Conservation (phyloP, 352 stramenopile species). For the Globisporangium solare region DNA sequence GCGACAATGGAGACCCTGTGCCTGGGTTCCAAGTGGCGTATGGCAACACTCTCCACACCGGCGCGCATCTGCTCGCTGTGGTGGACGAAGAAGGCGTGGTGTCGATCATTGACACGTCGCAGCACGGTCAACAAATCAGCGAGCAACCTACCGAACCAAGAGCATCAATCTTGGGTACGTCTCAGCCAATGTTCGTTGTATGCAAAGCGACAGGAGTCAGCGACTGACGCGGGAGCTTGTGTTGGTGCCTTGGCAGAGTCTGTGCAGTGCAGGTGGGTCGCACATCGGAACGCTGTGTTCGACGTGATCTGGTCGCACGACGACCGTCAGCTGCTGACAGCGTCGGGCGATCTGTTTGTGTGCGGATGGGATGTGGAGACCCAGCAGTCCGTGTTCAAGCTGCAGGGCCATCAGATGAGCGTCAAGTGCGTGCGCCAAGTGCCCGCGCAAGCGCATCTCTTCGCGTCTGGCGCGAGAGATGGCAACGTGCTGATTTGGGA, state of each 20-base stretch:
- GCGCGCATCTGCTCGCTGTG: slow-evolving; percentile 27
- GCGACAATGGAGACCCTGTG: slow-evolving; percentile 11
- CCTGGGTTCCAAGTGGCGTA: slow-evolving; percentile 59
- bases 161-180: slow-evolving; percentile 9
- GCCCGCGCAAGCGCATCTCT: slow-evolving; percentile 23
- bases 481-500: slow-evolving; percentile 66
- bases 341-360: slow-evolving; percentile 52
- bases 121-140: slow-evolving; percentile 2
- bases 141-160: neutral
- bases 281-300: slow-evolving; percentile 70
- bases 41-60: slow-evolving; percentile 14
- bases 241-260: slow-evolving; percentile 5
- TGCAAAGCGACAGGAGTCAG: too few species aligned
- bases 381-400: slow-evolving; percentile 21
- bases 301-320: slow-evolving; percentile 57
- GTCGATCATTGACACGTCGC: slow-evolving; percentile 33
- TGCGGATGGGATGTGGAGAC: slow-evolving; percentile 55
- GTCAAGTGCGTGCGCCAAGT: slow-evolving; percentile 71
- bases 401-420: slow-evolving; percentile 58
- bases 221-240: neutral
- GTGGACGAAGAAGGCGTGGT: slow-evolving; percentile 59
- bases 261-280: slow-evolving; percentile 23
- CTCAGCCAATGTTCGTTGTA: neutral
- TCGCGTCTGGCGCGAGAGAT: slow-evolving; percentile 58
- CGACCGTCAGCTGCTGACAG: slow-evolving; percentile 45